Percentiles rank a stretch among this genome's conserved stretches.
These are phyloP conservation scores for Coemansia sp. DNA, from an alignment of 192 early-diverging fungal genomes.

Conservation along the genomic window DNA sequence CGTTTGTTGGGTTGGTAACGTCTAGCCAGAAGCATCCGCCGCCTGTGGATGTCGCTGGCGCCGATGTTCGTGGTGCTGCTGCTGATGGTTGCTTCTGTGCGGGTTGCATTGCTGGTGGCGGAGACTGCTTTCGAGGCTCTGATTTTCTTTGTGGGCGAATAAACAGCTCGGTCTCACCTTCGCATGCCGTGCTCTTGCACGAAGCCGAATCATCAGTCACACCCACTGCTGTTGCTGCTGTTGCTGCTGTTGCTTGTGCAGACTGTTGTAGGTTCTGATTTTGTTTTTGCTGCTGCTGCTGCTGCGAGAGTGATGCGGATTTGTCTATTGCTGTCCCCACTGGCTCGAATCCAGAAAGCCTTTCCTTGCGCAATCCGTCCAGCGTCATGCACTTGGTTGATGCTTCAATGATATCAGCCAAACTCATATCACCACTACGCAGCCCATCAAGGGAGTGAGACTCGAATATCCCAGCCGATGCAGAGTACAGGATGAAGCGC, in stretches of 20 bases:
- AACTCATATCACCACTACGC: slow-evolving; percentile 29
- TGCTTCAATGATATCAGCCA: slow-evolving; percentile 51
- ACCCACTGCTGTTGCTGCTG: neutral
- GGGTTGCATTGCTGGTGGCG: neutral
- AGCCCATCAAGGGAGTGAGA: slow-evolving; percentile 34
- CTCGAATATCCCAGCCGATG: slow-evolving; percentile 43
- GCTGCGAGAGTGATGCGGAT: neutral
- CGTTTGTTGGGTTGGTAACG: slow-evolving; percentile 59
- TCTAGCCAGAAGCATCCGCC: slow-evolving; percentile 80
- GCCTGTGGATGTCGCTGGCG: neutral
- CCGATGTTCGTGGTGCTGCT: neutral
- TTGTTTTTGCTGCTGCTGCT: neutral
- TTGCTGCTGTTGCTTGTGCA: neutral
- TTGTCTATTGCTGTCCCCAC: neutral
- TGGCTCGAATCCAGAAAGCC: slow-evolving; percentile 16
- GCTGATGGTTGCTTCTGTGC: neutral
- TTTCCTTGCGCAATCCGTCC: slow-evolving; percentile 28
- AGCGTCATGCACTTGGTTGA: slow-evolving; percentile 21
- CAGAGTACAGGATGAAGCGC: slow-evolving; percentile 46
- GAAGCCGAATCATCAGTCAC: neutral
- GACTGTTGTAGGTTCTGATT: neutral
- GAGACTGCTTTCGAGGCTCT: neutral
- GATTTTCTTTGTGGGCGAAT: slow-evolving; percentile 8
- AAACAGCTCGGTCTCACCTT: slow-evolving; percentile 14
- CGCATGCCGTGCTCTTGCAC: neutral